These are phyloP conservation scores for Penicillium bialowiezense DNA, from an alignment of 495 filamentous ascomycete genomes.

Conservation along the genomic window DNA sequence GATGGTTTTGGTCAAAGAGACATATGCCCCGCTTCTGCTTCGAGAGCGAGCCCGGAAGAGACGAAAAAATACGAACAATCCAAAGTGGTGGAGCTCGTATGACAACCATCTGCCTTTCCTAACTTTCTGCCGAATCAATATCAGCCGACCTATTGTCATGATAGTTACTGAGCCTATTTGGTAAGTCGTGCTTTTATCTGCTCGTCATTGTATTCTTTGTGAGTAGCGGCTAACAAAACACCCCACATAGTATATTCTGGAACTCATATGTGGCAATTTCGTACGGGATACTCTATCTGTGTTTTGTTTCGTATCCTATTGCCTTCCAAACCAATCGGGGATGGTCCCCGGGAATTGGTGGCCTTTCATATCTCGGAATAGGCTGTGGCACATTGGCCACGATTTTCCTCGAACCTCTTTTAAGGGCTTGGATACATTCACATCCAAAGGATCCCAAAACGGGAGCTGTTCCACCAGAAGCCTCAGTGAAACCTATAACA, in stretches of 20 bases:
- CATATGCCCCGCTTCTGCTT: slow-evolving; percentile 68
- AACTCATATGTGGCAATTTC: slow-evolving; percentile 66
- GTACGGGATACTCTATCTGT: slow-evolving; percentile 74
- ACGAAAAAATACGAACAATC: slow-evolving; percentile 65
- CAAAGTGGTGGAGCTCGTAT: slow-evolving; percentile 64
- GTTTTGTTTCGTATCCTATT: slow-evolving; percentile 77
- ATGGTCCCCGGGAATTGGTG: slow-evolving; percentile 63
- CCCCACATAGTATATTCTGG: slow-evolving; percentile 61
- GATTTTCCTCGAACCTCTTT: slow-evolving; percentile 62
- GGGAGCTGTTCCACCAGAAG: slow-evolving; percentile 64
- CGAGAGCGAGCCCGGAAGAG: slow-evolving; percentile 40
- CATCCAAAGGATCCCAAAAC: slow-evolving; percentile 54
- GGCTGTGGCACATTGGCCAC: slow-evolving; percentile 63
- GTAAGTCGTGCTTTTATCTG: too few species aligned
- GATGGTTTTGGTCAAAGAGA: slow-evolving; percentile 56
- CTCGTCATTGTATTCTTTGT: too few species aligned
- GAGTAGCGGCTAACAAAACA: not conserved
- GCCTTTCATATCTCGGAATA: slow-evolving; percentile 72
- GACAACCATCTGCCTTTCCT: slow-evolving; percentile 48
- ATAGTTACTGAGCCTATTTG: slow-evolving; percentile 71
- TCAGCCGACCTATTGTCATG: slow-evolving; percentile 62
- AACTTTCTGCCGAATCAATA: slow-evolving; percentile 44
- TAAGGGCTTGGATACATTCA: slow-evolving; percentile 40
- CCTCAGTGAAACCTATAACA: slow-evolving; percentile 65
- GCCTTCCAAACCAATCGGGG: slow-evolving; percentile 68